A percentile compares a stretch with the other conserved stretches of the same genome.
phyloP scores from a whole-genome alignment of 805 yeast genomes.

The Barnettozyma sucrosica region DNA sequence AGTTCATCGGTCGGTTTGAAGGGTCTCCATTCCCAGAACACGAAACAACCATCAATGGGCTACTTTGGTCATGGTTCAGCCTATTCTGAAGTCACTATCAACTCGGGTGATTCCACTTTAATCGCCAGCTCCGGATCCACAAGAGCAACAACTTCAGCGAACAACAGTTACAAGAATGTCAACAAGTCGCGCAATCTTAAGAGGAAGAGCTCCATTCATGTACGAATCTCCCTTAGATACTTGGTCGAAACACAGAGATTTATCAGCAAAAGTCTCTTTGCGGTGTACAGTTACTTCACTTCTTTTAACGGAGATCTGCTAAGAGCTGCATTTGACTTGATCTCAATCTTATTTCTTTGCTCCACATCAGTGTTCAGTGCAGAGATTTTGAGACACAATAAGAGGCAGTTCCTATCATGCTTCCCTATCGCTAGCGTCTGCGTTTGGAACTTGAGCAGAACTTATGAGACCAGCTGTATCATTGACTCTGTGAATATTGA shows the following conservation, averaged over 20 bases:
- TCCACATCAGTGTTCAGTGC: slow-evolving; percentile 13
- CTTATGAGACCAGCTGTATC: background rate
- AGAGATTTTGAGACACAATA: slow-evolving; percentile 11
- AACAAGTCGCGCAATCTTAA: background rate
- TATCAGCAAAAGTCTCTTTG: background rate
- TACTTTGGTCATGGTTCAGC: background rate
- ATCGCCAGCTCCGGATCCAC: slow-evolving; percentile 4
- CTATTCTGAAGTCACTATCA: background rate
- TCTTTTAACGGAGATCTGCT: slow-evolving; percentile 5
- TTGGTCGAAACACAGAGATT: background rate
- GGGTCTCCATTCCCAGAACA: background rate
- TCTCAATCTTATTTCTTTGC: slow-evolving; percentile 10
- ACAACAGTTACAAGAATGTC: background rate
- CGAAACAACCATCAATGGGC: background rate
- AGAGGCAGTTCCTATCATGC: slow-evolving; percentile 9
- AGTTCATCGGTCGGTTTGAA: slow-evolving; percentile 6
- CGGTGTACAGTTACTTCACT: background rate
- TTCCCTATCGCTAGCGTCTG: slow-evolving; percentile 3
- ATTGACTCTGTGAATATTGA: background rate
- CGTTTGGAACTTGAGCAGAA: background rate
- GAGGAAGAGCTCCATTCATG: slow-evolving; percentile 5
- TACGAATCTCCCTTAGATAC: slow-evolving; percentile 7
- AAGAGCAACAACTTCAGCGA: background rate
- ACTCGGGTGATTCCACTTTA: slow-evolving; percentile 10
- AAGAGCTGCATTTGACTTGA: slow-evolving; percentile 1